Percentiles rank a stretch among this genome's conserved stretches.
phyloP scores from a whole-genome alignment of 768 basidiomycete genomes.

The Trametes cubensis region DNA sequence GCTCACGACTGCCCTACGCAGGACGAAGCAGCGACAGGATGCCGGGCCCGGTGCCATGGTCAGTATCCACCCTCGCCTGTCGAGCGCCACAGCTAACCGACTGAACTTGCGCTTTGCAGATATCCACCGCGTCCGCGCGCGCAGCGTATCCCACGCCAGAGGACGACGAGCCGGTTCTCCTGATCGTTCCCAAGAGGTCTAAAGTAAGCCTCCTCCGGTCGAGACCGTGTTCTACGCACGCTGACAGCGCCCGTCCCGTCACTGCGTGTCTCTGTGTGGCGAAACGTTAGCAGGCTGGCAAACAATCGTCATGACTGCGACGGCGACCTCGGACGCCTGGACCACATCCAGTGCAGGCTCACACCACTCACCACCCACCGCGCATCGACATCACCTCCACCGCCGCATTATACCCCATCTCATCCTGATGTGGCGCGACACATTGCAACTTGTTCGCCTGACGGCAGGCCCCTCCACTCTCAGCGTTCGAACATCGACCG shows the following conservation, averaged over 20 bases:
- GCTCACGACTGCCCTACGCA: slow-evolving; percentile 32
- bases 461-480: slow-evolving; percentile 3
- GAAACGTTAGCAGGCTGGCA: slow-evolving; percentile 6
- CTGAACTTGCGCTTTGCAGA: slow-evolving; percentile 5
- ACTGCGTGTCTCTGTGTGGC: background rate
- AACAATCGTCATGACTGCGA: slow-evolving; percentile 16
- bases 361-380: slow-evolving; percentile 7
- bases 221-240: slow-evolving; percentile 3
- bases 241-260: background rate
- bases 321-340: background rate
- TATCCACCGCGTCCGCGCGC: slow-evolving; percentile 2
- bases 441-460: background rate
- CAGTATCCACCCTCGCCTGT: slow-evolving; percentile 9
- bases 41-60: slow-evolving; percentile 20
- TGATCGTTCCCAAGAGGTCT: slow-evolving; percentile 28
- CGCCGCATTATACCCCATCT: slow-evolving; percentile 10
- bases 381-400: background rate
- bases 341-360: background rate
- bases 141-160: slow-evolving; percentile 22
- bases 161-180: slow-evolving; percentile 31
- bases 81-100: slow-evolving; percentile 7
- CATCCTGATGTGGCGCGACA: background rate
- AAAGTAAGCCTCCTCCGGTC: slow-evolving; percentile 21
- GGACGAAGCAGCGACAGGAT: slow-evolving; percentile 29
- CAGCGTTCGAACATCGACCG: background rate